Base-by-base conservation (phyloP, 1,284 basidiomycete genomes). In the Phellinidium pouzarii region DNA sequence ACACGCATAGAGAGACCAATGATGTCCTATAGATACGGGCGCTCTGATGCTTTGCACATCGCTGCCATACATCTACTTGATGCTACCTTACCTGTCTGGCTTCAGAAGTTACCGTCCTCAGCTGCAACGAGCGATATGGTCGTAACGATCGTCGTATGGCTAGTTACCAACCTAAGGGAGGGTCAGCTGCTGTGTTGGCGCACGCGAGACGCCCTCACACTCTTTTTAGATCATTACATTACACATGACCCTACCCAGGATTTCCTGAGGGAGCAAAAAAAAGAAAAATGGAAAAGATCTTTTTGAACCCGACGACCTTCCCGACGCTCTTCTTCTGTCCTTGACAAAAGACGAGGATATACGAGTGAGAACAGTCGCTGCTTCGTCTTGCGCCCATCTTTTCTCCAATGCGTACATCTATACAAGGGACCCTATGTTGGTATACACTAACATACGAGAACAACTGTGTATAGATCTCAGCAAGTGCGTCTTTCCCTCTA, bases 331-430 rank as follows among this genome's bases (percentile, higher is more conserved):
- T 44, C 69, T 91, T 34, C 76, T 76, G 5, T 63, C 62, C 12
- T 63, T 89, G 55, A 74, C 77, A 22, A 62, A 65, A 17, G 94
- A 97, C 65, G 65, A 70, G 42, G 94, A 98, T 65, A 80, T 88
- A n/a, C 80, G 93, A 22, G 84, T 96, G 29, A 84, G 94, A 4
- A 87, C 92, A 60, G 82, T 89, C 20, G 79, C 79, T 1, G 84
- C 88, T 1, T 69, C 77, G 2, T 72, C 82, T 4, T 80, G 78
- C 26, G 80, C 88, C 2, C 71, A 71, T 3, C 65, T 91, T 19
- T 84, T 90, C 59, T 64, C 71, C 3, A 61, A 73, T n/a, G 66
- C 72, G 12, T 57, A 57, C 23, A 49, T 57, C 4, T 64, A 65
- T 3, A 58, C 57, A 7, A 51, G 63, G 4, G 59, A 68, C 14